Conservation (phyloP, 257 asterid species). For the Fraxinus pennsylvanica region DNA sequence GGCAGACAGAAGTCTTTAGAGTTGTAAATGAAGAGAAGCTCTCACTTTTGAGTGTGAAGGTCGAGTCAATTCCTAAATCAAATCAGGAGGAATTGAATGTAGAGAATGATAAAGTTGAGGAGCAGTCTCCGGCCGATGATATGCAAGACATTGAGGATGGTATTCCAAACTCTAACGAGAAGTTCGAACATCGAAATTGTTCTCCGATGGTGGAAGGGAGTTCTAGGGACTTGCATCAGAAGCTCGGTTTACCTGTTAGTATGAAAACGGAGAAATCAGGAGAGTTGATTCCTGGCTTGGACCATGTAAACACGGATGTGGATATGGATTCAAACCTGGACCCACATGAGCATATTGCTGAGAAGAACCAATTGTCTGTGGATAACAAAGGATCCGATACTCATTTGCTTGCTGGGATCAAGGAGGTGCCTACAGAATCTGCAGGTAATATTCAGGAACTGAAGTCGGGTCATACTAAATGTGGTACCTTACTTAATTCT, state of each 20-base stretch:
- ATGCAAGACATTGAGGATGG: constrained; percentile 29
- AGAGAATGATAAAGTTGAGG: constrained; percentile 36
- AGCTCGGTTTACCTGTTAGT: constrained; percentile 34
- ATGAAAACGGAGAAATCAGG: constrained; percentile 29
- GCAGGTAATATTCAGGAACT: constrained; percentile 35
- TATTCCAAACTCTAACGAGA: constrained; percentile 27
- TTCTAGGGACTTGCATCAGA: constrained; percentile 24
- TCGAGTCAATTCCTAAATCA: constrained; percentile 24
- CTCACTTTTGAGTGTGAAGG: constrained; percentile 22
- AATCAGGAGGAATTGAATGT: constrained; percentile 30
- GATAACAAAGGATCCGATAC: constrained; percentile 39
- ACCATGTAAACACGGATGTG: constrained; percentile 27
- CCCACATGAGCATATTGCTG: constrained; percentile 24
- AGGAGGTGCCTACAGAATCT: constrained; percentile 28
- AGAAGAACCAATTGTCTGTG: constrained; percentile 18
- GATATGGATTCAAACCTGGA: constrained; percentile 25
- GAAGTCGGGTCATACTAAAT: constrained; percentile 49
- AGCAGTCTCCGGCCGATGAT: constrained; percentile 29
- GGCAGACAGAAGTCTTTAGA: constrained; percentile 41
- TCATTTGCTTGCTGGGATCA: constrained; percentile 24
- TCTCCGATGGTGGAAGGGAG: constrained; percentile 32
- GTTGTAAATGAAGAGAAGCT: constrained; percentile 34
- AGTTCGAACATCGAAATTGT: constrained; percentile 30
- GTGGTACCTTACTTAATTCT: constrained; percentile 48
- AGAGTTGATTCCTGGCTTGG: constrained; percentile 25